Evolutionary conservation across 2,329 filamentous ascomycete genomes (phyloP), one percentile per base, ranked within the genome.

Genomic region (Atkinsonella texensis): DNA sequence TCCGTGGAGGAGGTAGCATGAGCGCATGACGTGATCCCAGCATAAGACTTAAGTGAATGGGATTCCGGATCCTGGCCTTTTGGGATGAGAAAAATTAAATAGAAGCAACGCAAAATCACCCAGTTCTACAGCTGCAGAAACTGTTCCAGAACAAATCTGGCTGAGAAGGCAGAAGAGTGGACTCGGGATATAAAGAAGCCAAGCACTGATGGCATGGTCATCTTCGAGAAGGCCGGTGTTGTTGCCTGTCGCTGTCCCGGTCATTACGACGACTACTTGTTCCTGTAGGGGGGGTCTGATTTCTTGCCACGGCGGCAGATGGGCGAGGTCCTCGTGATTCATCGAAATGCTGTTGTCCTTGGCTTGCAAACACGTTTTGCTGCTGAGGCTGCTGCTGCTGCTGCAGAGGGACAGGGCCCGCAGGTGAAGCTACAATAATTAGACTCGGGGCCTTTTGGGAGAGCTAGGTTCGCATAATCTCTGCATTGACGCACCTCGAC

Each of bases 401-500:
- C 46, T 62, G 57, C 23, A 62, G 54, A 52, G 68, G 60, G 46
- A 60, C 54, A 56, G 66, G 66, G 65, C 72, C 73, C 70, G 74
- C 74, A 66, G 72, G 70, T 62, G 73, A 75, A 62, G 71, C 73
- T 76, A 76, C 63, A 73, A 64, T 23, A 70, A 73, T 74, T 66
- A 74, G 69, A 73, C 41, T 44, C 49, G 57, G 60, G 49, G 53
- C 50, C 52, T 23, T 40, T 51, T 51, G 45, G 52, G 52, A 41
- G 46, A 51, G 45, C 48, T 53, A 32, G 52, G 52, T 46, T 53
- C 49, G 49, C 46, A 51, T 53, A 31, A 48, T 51, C 52, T 48
- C 49, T 53, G 41, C 38, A 45, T 53, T 69, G 76, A 82, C 75
- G 74, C 74, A 78, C 79, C 77, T 73, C 79, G 79, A 69, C 76